phyloP scores from a whole-genome alignment of 148 eudicot genomes.

The Cornus florida region DNA sequence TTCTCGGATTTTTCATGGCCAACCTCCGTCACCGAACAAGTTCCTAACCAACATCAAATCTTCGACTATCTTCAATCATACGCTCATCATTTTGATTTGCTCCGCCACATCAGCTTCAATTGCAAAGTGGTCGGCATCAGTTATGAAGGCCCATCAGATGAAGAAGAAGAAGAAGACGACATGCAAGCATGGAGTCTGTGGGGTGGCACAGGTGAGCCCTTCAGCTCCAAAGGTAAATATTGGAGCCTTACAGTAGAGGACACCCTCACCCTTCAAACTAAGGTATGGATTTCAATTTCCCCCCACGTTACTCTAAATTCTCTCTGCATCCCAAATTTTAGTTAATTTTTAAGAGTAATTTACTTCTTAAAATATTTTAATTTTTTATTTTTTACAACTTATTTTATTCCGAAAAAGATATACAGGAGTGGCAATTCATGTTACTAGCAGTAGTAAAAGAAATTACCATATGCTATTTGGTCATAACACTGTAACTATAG shows the following conservation, averaged over 20 bases:
- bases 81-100: slow-evolving; percentile 46
- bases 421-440: too few relatives aligned
- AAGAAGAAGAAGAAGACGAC: slow-evolving; percentile 21
- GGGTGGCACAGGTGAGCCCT: too few relatives aligned
- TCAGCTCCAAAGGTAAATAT: slow-evolving; percentile 36
- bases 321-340: too few relatives aligned
- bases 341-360: too few relatives aligned
- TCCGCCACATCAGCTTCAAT: slow-evolving; percentile 34
- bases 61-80: slow-evolving; percentile 47
- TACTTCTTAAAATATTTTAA: too few relatives aligned
- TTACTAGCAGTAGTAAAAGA: too few relatives aligned
- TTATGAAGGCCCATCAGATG: slow-evolving; percentile 37
- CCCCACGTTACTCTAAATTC: too few relatives aligned
- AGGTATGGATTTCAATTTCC: slow-evolving; percentile 20
- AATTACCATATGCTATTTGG: too few relatives aligned
- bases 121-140: slow-evolving; percentile 40
- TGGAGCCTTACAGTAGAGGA: slow-evolving; percentile 35
- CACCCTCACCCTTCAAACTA: slow-evolving; percentile 14
- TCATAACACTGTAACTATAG: too few relatives aligned
- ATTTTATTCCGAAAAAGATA: too few relatives aligned
- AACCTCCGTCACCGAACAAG: slow-evolving; percentile 22
- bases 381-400: too few relatives aligned
- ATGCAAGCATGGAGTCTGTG: slow-evolving; percentile 20
- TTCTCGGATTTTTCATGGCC: slow-evolving; percentile 76
- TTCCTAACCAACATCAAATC: slow-evolving; percentile 42